Base-by-base conservation (phyloP, 2,329 filamentous ascomycete genomes). In the Albifimbria verrucaria region DNA sequence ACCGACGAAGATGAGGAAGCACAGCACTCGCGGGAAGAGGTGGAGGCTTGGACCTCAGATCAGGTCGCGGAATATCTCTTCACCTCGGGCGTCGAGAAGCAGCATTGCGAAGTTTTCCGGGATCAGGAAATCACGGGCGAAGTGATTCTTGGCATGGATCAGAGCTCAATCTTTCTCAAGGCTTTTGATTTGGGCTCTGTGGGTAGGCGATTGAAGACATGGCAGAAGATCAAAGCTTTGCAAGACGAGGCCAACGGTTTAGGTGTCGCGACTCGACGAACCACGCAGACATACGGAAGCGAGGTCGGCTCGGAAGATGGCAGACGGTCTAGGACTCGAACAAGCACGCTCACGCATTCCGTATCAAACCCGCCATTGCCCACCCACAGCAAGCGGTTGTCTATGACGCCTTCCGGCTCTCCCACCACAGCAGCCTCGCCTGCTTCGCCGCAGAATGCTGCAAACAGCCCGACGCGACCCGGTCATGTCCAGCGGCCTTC, bases 111-210 rank as follows among this genome's bases (percentile, higher is more conserved):
- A 59, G 90, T 97, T 3, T 99, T 99, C 65, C 81, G 88, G 61
- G 92, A 97, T 64, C 93, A 99, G 70, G 94, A 99, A 69, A 97
- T 99, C 53, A 87, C 89, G 2, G 94, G 94, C 48, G 92, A 97
- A 63, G 93, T 97, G 4, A 75, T 99, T 39, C 74, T 99, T 50
- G 90, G 90, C 50, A 96, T 97, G 90, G 92, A 97, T 63, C 93
- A 97, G 73, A 90, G 90, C 53, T 95, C 94, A 39, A 79, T 97
- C 17, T 96, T 97, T 68, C 87, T 97, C 76, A 96, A 96, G 67
- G 92, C 94, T 46, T 96, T 97, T 62, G 90, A 97, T 61, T 79
- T 97, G 59, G 93, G 93, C 18, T 90, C 92, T 3, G 92, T 97
- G 61, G 93, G 93, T 9, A 83, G 90, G 53, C 83, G 93, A 56